Evolutionary conservation across 1,284 basidiomycete genomes (phyloP).

Genomic region (Tremellales sp.): DNA sequence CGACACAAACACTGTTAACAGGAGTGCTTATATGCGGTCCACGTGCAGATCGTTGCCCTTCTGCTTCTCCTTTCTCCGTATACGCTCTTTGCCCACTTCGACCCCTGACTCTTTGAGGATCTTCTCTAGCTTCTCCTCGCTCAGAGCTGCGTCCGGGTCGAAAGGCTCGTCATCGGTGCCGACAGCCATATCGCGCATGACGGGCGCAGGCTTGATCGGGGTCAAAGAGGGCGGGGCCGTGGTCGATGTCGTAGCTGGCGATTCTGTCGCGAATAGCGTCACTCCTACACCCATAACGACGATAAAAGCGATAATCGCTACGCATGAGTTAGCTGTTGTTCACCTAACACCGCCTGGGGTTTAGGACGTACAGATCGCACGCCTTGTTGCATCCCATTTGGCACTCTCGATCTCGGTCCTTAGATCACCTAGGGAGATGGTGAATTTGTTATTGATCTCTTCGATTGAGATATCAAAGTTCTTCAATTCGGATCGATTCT

Average conservation of each 20-base stretch:
- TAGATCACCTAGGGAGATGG: slow-evolving; percentile 78
- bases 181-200: slow-evolving; percentile 35
- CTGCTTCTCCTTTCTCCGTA: slow-evolving; percentile 6
- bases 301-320: slow-evolving; percentile 23
- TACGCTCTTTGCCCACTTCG: slow-evolving; percentile 5
- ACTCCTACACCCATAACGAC: slow-evolving; percentile 35
- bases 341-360: too few relatives aligned
- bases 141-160: slow-evolving; percentile 23
- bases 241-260: slow-evolving; percentile 6
- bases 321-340: not conserved
- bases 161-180: slow-evolving; percentile 36
- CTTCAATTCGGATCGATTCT: slow-evolving; percentile 84
- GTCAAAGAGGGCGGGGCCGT: slow-evolving; percentile 5
- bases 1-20: too few relatives aligned
- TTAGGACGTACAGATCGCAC: slow-evolving; percentile 67
- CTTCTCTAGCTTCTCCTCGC: slow-evolving; percentile 28
- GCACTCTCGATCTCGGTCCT: slow-evolving; percentile 80
- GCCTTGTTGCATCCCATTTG: slow-evolving; percentile 86
- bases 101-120: slow-evolving; percentile 23
- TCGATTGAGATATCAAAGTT: slow-evolving; percentile 82
- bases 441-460: slow-evolving; percentile 80
- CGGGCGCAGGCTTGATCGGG: slow-evolving; percentile 6
- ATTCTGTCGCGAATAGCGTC: slow-evolving; percentile 9
- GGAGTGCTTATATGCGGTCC: slow-evolving; percentile 29
- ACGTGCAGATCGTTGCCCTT: slow-evolving; percentile 12